These are phyloP conservation scores for Penicillium sp. DNA, from an alignment of 2,329 filamentous ascomycete genomes.

Conservation along the genomic window DNA sequence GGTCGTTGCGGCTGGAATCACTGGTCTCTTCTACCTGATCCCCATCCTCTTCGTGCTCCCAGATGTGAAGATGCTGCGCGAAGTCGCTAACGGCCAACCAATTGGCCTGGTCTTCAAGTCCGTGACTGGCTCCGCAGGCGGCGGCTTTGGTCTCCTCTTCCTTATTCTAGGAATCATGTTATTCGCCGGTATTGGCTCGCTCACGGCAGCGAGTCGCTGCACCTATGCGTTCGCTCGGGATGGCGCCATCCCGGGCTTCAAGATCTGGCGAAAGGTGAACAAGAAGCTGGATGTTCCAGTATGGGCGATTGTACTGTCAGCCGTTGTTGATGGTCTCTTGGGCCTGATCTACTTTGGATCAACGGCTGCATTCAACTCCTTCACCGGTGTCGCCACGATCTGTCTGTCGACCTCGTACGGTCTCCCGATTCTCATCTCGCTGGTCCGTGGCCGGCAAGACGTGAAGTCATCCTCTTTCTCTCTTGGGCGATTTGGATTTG, in stretches of 20 bases:
- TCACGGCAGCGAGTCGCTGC: slow-evolving; percentile 73
- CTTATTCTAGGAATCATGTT: slow-evolving; percentile 74
- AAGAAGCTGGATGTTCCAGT: slow-evolving; percentile 68
- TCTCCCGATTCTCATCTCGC: slow-evolving; percentile 70
- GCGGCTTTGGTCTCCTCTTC: slow-evolving; percentile 74
- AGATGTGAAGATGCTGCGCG: slow-evolving; percentile 63
- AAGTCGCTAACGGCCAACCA: slow-evolving; percentile 71
- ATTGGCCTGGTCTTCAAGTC: slow-evolving; percentile 75
- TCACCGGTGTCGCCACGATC: slow-evolving; percentile 78
- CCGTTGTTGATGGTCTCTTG: slow-evolving; percentile 67
- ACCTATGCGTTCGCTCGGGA: slow-evolving; percentile 76
- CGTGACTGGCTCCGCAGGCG: slow-evolving; percentile 70
- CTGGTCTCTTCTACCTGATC: slow-evolving; percentile 68
- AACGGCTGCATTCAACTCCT: slow-evolving; percentile 74
- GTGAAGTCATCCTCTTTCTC: slow-evolving; percentile 68
- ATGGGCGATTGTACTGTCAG: slow-evolving; percentile 68
- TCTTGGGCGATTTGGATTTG: slow-evolving; percentile 67
- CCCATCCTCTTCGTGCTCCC: slow-evolving; percentile 76
- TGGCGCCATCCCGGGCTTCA: slow-evolving; percentile 70
- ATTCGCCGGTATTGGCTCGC: slow-evolving; percentile 72
- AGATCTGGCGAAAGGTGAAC: slow-evolving; percentile 67
- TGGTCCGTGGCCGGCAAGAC: slow-evolving; percentile 66
- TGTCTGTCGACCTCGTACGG: slow-evolving; percentile 75
- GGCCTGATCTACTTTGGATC: slow-evolving; percentile 80
- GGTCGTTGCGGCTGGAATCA: slow-evolving; percentile 66